These are phyloP conservation scores for Paradendryphiella salina DNA, from an alignment of 2,329 filamentous ascomycete genomes.

Conservation along the genomic window DNA sequence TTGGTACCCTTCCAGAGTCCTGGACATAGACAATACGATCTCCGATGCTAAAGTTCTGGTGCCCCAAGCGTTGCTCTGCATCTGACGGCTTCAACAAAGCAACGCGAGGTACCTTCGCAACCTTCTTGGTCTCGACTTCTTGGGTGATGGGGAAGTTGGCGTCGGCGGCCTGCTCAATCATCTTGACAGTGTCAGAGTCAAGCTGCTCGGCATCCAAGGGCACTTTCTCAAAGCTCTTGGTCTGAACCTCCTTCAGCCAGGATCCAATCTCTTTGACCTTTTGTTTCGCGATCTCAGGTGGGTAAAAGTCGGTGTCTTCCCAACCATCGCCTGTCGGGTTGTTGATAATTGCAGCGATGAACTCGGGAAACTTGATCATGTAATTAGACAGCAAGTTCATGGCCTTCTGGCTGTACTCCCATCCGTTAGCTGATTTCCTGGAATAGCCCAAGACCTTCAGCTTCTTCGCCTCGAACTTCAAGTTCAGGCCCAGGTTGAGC, in stretches of 20 bases:
- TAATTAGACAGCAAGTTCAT: constrained; percentile 81
- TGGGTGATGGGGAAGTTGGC: constrained; percentile 38
- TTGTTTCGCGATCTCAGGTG: constrained; percentile 68
- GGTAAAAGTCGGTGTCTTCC: constrained; percentile 83
- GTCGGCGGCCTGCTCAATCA: constrained; percentile 78
- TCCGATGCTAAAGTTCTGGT: constrained; percentile 80
- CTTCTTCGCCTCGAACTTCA: constrained; percentile 96
- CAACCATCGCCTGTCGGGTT: constrained; percentile 87
- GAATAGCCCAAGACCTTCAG: constrained; percentile 96
- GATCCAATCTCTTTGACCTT: constrained; percentile 91
- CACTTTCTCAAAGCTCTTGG: constrained; percentile 92
- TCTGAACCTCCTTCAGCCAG: constrained; percentile 90
- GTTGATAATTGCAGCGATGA: constrained; percentile 83
- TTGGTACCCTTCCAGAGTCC: constrained; percentile 91
- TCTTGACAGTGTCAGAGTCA: constrained; percentile 83
- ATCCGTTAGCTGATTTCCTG: constrained; percentile 79
- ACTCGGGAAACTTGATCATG: constrained; percentile 92
- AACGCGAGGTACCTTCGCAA: constrained; percentile 80
- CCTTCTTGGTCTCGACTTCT: constrained; percentile 63
- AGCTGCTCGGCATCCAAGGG: constrained; percentile 95
- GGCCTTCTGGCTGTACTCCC: constrained; percentile 92
- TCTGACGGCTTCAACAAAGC: constrained; percentile 92
- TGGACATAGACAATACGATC: constrained; percentile 93
- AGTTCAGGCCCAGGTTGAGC: constrained; percentile 88
- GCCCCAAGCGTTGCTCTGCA: constrained; percentile 87